Evolutionary conservation across 495 filamentous ascomycete genomes (phyloP).

Genomic region (Xylaria acuta): DNA sequence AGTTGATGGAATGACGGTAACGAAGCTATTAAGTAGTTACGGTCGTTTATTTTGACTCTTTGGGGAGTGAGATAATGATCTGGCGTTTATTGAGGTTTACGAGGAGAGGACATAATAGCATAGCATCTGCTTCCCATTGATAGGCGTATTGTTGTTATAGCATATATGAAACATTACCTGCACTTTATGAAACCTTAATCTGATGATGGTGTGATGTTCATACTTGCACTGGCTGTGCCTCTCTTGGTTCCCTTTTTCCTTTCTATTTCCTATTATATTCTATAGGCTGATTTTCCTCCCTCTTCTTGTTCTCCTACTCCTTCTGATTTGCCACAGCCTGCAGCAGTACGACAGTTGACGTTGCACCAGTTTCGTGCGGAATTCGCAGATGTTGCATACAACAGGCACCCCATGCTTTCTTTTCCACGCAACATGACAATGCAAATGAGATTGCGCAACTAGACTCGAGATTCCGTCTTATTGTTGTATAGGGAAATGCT

Average conservation of each 20-base stretch:
- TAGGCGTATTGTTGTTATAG: constrained; percentile 7
- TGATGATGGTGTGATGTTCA: background rate
- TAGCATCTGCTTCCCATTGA: background rate
- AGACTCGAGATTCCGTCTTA: background rate
- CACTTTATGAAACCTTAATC: background rate
- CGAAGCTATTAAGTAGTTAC: background rate
- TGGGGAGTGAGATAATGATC: background rate
- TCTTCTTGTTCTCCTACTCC: background rate
- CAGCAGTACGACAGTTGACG: background rate
- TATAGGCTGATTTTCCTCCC: background rate
- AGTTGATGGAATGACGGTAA: background rate
- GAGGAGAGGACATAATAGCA: background rate
- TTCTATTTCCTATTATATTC: background rate
- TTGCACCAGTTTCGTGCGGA: background rate
- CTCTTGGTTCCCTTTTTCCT: background rate
- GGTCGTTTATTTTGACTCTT: background rate
- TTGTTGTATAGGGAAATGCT: background rate
- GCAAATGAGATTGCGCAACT: background rate
- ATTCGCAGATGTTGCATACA: background rate
- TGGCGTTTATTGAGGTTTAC: constrained; percentile 9
- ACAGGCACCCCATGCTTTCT: background rate
- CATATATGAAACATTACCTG: background rate
- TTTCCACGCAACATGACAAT: background rate
- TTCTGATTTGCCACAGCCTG: background rate
- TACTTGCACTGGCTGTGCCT: background rate